Percentiles rank a stretch among this genome's conserved stretches.
Evolutionary conservation across 768 basidiomycete species (phyloP).

Genomic region (Panaeolus cyanescens): DNA sequence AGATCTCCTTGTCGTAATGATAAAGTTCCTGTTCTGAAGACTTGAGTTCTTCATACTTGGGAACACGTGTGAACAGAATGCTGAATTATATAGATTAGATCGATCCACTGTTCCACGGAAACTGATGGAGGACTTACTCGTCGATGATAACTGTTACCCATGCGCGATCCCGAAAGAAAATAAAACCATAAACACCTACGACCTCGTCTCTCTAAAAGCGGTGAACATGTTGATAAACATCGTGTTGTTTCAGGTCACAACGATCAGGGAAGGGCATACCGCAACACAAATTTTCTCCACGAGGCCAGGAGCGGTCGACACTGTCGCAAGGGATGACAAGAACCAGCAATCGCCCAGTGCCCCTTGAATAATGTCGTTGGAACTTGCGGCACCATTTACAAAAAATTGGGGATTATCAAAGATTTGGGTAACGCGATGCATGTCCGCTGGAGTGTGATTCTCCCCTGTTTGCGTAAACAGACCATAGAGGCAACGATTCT

Average conservation of each 20-base stretch:
- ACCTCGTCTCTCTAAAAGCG: constrained; percentile 44
- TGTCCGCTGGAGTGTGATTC: constrained; percentile 26
- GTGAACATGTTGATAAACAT: neutral
- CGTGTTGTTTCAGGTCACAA: neutral
- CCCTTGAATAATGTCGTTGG: constrained; percentile 55
- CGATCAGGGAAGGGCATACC: constrained; percentile 18
- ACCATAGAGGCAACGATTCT: constrained; percentile 37
- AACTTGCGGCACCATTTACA: constrained; percentile 38
- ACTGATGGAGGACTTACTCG: constrained; percentile 37
- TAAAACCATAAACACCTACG: constrained; percentile 60
- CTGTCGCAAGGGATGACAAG: constrained; percentile 51
- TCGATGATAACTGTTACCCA: constrained; percentile 62
- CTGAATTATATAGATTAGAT: neutral
- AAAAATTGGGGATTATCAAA: constrained; percentile 56
- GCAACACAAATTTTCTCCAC: constrained; percentile 48
- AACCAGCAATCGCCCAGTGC: constrained; percentile 58
- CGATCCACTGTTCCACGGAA: neutral
- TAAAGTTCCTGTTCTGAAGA: constrained; percentile 12
- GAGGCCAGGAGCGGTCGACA: constrained; percentile 46
- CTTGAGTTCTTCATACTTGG: constrained; percentile 19
- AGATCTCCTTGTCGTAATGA: constrained; percentile 15
- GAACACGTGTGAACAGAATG: constrained; percentile 14
- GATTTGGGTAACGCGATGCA: constrained; percentile 46
- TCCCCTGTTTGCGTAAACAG: constrained; percentile 17
- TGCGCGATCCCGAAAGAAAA: constrained; percentile 51